phyloP scores from a whole-genome alignment of 805 yeast species.

The Candida insectalens region DNA sequence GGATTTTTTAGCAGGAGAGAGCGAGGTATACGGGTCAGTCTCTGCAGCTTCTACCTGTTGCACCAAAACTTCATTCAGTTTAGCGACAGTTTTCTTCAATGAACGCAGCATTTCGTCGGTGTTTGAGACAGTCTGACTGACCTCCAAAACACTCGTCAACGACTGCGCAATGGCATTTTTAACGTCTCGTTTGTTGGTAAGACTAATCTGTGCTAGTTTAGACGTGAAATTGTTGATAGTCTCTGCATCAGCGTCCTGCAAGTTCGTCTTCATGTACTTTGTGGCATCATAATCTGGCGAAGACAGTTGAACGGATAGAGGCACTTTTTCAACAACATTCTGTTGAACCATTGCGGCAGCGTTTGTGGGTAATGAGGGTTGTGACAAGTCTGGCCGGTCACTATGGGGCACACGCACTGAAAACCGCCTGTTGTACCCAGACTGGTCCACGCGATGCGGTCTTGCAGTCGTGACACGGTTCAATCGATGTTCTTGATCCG shows the following conservation, averaged over 20 bases:
- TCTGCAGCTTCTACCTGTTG: conserved; percentile 24
- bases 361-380: conserved; percentile 1
- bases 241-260: conserved; percentile 58
- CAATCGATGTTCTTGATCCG: not conserved
- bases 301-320: conserved; percentile 18
- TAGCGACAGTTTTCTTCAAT: conserved; percentile 50
- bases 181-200: conserved; percentile 43
- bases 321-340: not conserved
- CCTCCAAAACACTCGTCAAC: conserved; percentile 48
- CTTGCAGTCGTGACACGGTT: conserved; percentile 3
- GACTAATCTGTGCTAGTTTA: conserved; percentile 3
- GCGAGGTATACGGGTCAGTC: conserved; percentile 10
- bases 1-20: too few relatives aligned
- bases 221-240: conserved; percentile 60
- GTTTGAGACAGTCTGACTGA: conserved; percentile 49
- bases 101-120: conserved; percentile 57
- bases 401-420: conserved; percentile 15
- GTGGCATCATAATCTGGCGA: conserved; percentile 38
- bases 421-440: conserved; percentile 14
- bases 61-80: conserved; percentile 47
- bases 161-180: conserved; percentile 52
- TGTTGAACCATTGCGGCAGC: conserved; percentile 1
- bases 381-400: not conserved
- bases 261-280: conserved; percentile 34
- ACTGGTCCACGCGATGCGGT: conserved; percentile 12